Percentiles rank a stretch among this genome's conserved stretches.
phyloP scores from a whole-genome alignment of 805 yeast species.

The Candida sonorensis region DNA sequence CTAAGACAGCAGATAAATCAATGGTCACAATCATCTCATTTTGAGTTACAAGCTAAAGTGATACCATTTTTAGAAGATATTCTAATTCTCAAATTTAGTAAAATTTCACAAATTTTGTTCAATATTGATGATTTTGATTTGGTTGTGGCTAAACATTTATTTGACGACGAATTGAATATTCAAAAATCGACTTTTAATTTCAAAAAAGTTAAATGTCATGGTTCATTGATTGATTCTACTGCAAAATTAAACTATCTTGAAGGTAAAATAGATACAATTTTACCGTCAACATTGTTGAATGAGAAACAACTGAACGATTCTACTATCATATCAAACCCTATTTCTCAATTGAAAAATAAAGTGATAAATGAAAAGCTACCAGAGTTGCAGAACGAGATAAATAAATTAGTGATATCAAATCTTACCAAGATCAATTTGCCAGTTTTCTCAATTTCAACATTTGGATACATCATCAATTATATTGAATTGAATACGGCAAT shows the following conservation, averaged over 20 bases:
- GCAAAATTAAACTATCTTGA: conserved; percentile 23
- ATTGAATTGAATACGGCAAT: conserved; percentile 21
- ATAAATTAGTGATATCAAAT: conserved; percentile 16
- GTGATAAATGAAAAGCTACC: conserved; percentile 20
- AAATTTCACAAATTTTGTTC: conserved; percentile 23
- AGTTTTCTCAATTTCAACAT: conserved; percentile 16
- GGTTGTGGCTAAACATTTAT: conserved; percentile 21
- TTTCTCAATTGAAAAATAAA: conserved; percentile 11
- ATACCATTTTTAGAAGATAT: conserved; percentile 23
- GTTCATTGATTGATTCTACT: conserved; percentile 22
- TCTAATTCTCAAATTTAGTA: conserved; percentile 21
- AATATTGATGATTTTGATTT: conserved; percentile 28
- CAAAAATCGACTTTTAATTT: conserved; percentile 19
- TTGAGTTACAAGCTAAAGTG: conserved; percentile 27
- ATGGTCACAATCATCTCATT: conserved; percentile 30
- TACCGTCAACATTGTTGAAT: conserved; percentile 7
- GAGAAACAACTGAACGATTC: not conserved
- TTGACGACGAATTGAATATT: conserved; percentile 19
- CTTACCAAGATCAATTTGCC: conserved; percentile 22
- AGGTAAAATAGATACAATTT: conserved; percentile 25
- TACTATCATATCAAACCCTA: conserved; percentile 8
- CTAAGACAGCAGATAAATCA: conserved; percentile 18
- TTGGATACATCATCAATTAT: conserved; percentile 22
- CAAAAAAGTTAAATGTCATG: conserved; percentile 22
- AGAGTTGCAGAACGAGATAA: conserved; percentile 20